Conservation (phyloP, 163 green algal genomes). For the Scenedesmus sp. region DNA sequence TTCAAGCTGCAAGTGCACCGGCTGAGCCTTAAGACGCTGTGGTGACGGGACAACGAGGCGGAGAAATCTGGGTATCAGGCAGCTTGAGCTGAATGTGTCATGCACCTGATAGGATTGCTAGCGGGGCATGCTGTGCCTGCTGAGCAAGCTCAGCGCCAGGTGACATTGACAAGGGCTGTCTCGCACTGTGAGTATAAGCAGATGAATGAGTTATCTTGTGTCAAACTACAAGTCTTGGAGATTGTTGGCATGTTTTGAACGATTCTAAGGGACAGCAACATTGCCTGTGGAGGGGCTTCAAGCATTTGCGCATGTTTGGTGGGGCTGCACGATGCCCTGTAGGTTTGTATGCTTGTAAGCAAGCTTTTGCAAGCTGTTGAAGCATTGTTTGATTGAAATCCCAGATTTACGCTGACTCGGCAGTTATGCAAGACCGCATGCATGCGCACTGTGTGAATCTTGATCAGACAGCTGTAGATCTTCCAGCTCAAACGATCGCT, state of each 20-base stretch:
- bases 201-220: too few species aligned
- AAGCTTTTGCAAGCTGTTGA: neutral
- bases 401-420: neutral
- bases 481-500: neutral
- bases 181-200: too few species aligned
- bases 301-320: neutral
- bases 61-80: neutral
- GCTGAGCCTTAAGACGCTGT: slow-evolving; percentile 55
- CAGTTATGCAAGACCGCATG: neutral
- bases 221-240: too few species aligned
- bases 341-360: neutral
- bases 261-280: neutral
- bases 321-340: neutral
- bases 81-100: neutral
- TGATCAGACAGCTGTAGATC: neutral
- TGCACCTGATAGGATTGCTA: neutral
- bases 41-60: slow-evolving; percentile 12
- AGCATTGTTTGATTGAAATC: too few species aligned
- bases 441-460: neutral
- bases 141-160: neutral
- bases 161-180: too few species aligned
- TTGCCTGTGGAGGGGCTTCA: neutral
- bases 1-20: slow-evolving; percentile 59
- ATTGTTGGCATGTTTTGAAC: neutral
- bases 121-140: neutral